Evolutionary conservation across 1,139 yeast genomes (phyloP).

Genomic region (Lipomyces yarrowii): DNA sequence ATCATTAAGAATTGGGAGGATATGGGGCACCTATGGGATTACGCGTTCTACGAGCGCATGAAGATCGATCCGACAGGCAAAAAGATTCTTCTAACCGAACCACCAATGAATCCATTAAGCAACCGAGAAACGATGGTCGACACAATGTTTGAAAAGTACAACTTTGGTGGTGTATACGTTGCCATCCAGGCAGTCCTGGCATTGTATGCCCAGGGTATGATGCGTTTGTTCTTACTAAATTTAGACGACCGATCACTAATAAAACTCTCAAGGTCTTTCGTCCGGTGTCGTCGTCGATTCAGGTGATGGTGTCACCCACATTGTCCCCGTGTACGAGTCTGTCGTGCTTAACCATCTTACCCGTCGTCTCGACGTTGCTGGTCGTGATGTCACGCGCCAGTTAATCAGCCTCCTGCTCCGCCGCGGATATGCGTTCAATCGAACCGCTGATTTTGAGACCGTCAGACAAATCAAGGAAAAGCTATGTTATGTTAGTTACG

Average conservation of each 20-base stretch:
- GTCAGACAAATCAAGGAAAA: slow-evolving; percentile 97
- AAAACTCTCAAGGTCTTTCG: slow-evolving; percentile 50
- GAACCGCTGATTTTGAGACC: slow-evolving; percentile 98
- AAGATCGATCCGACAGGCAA: slow-evolving; percentile 73
- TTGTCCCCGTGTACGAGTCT: slow-evolving; percentile 96
- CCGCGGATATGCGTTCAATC: slow-evolving; percentile 95
- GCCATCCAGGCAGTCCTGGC: slow-evolving; percentile 98
- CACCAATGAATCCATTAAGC: slow-evolving; percentile 95
- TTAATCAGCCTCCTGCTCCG: slow-evolving; percentile 86
- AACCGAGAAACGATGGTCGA: slow-evolving; percentile 95
- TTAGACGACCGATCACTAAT: not conserved
- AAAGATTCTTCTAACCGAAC: slow-evolving; percentile 88
- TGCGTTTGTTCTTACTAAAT: not conserved
- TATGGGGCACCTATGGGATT: slow-evolving; percentile 98
- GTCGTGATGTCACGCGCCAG: slow-evolving; percentile 95
- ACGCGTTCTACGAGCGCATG: slow-evolving; percentile 91
- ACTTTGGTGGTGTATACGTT: slow-evolving; percentile 94
- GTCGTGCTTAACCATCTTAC: slow-evolving; percentile 93
- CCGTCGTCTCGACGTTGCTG: slow-evolving; percentile 92
- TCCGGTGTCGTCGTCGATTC: slow-evolving; percentile 99
- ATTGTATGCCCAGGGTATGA: slow-evolving; percentile 84
- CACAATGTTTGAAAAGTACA: slow-evolving; percentile 95
- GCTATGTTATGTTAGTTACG: slow-evolving; percentile 92
- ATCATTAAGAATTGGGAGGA: slow-evolving; percentile 98
- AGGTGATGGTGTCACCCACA: slow-evolving; percentile 93